Conservation (phyloP, 176 grass and related monocot species). For the Ensete glaucum region DNA sequence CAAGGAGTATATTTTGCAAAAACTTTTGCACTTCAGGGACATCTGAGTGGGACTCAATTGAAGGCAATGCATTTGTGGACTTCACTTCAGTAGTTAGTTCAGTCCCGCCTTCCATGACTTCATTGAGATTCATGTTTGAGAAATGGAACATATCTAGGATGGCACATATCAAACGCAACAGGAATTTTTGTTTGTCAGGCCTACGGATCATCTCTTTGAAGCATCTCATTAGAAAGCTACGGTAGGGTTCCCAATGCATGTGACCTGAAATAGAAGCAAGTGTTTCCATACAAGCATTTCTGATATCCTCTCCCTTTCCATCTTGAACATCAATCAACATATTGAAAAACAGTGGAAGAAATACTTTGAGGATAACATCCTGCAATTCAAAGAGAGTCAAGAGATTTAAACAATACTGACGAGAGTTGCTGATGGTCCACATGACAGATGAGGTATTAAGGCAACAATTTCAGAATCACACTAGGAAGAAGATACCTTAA, state of each 20-base stretch:
- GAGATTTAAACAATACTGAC: neutral
- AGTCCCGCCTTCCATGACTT: slow-evolving; percentile 11
- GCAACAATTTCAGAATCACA: neutral
- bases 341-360: slow-evolving; percentile 88
- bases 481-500: neutral
- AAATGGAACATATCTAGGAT: slow-evolving; percentile 79
- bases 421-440: neutral
- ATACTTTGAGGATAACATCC: slow-evolving; percentile 73
- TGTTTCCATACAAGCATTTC: slow-evolving; percentile 75
- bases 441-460: neutral
- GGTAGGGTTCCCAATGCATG: slow-evolving; percentile 83
- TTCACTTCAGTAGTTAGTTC: slow-evolving; percentile 10
- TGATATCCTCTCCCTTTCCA: slow-evolving; percentile 77
- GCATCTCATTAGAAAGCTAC: slow-evolving; percentile 58
- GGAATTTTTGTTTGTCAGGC: slow-evolving; percentile 71
- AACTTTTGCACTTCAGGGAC: slow-evolving; percentile 53
- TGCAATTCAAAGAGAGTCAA: slow-evolving; percentile 22
- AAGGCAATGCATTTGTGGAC: neutral
- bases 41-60: slow-evolving; percentile 22
- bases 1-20: slow-evolving; percentile 64
- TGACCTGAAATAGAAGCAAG: slow-evolving; percentile 62
- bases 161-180: slow-evolving; percentile 73
- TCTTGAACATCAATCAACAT: slow-evolving; percentile 79
- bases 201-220: slow-evolving; percentile 60
- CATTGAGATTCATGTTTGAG: neutral